Evolutionary conservation across 805 yeast species (phyloP), one percentile per base, ranked within the genome.

Genomic region (Jamesozyma rosinii): DNA sequence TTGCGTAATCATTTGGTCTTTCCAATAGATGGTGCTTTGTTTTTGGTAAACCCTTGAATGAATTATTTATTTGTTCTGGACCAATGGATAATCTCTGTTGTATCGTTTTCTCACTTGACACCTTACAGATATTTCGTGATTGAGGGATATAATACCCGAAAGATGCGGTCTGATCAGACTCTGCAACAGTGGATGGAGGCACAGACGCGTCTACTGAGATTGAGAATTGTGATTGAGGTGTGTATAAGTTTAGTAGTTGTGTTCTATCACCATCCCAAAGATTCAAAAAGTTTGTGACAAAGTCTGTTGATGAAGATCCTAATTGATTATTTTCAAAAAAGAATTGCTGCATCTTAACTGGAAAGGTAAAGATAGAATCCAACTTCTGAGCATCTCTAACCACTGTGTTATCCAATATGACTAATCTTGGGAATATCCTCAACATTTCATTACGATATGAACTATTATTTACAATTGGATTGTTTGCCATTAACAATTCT

Each of bases 191-290:
- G 29, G 64, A 61, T 17, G 57, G 65, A 8, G 95, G 90, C 37
- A 82, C 81, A 0, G 79, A 67, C 1, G 85, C 68, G 63, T 87
- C 94, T 19, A 81, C 77, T 47, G 84, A 82, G 43, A 83, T 59
- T 0, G 97, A 88, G 54, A 92, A 90, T 57, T 83, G 85, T 0
- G 97, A 86, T 54, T 81, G 83, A 38, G 76, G 75, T 41, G 92
- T 86, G 59, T 92, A 92, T 26, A 92, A 67, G 35, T 74, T 72
- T 61, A 82, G 59, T 39, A 92, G 68, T 44, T 81, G 89, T 9
- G 70, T 55, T 46, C 98, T 69, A 56, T 84, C 79, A 5, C 73
- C 54, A 65, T 92, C 98, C 95, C 95, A 92, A 39, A 82, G 66
- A 42, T 79, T 77, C 45, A 84, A 68, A 62, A 75, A 92, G 50